phyloP scores from a whole-genome alignment of 805 yeast genomes.

The Candida stauntonica region DNA sequence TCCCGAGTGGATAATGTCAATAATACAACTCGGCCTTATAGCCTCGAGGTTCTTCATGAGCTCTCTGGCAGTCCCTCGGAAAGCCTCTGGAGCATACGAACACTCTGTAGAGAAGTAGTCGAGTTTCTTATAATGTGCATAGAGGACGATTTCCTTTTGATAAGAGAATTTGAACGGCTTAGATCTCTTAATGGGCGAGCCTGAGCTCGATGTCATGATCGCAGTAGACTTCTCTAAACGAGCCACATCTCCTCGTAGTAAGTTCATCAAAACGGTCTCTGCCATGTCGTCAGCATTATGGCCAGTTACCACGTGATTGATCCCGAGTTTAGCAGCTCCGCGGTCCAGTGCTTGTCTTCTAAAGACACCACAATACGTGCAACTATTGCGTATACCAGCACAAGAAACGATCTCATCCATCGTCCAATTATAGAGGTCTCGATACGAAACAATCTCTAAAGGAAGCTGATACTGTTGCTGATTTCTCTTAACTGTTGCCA shows the following conservation, averaged over 20 bases:
- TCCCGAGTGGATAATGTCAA: constrained; percentile 93
- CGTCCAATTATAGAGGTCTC: constrained; percentile 92
- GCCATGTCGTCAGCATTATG: constrained; percentile 99
- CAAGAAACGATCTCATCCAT: constrained; percentile 97
- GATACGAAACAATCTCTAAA: constrained; percentile 75
- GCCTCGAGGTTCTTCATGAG: constrained; percentile 86
- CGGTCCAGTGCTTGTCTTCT: constrained; percentile 95
- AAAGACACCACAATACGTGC: constrained; percentile 97
- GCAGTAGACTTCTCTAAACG: constrained; percentile 84
- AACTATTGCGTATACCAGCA: constrained; percentile 89
- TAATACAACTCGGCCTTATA: constrained; percentile 85
- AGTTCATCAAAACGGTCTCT: constrained; percentile 93
- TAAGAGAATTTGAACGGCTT: constrained; percentile 95
- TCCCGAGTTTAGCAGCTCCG: constrained; percentile 84
- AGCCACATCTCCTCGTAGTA: constrained; percentile 93
- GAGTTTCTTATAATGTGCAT: constrained; percentile 92
- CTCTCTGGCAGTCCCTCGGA: constrained; percentile 94
- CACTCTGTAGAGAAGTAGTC: constrained; percentile 98
- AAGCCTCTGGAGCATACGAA: constrained; percentile 97
- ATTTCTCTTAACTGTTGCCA: constrained; percentile 94
- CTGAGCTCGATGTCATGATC: constrained; percentile 75
- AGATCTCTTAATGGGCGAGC: constrained; percentile 87
- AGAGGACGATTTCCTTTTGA: constrained; percentile 94
- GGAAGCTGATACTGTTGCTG: constrained; percentile 81
- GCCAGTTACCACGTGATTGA: constrained; percentile 92